Evolutionary conservation across 768 basidiomycete genomes (phyloP), one percentile per base, ranked within the genome.

Genomic region (Pisolithus orientalis): DNA sequence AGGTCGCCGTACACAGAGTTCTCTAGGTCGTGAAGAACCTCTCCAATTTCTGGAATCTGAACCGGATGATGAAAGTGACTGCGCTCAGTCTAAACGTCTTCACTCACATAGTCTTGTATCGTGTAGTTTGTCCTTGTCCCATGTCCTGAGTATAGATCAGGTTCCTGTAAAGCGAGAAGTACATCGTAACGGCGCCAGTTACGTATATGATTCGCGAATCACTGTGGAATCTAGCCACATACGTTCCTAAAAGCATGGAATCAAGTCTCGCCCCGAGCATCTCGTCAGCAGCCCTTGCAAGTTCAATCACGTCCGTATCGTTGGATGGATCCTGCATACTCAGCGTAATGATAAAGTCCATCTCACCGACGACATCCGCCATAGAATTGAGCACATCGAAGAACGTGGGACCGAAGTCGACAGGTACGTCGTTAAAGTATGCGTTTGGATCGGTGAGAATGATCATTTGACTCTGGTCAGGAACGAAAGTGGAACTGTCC

Each of bases 331-430:
- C 53, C 25, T 64, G 59, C 68, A 72, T 71, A 49, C 69, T 69
- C 17, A 72, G 48, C 1, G 69, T 66, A 14, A 72, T 60, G 32
- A 64, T 62, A 52, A 71, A 72, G 55, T 67, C 60, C 68, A 72
- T 70, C 29, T 54, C 51, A 8, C 70, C 71, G n/a, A 69, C 69
- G 24, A 59, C 61, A 45, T 72, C 64, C 17, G 58, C 58, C 69
- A 72, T 69, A n/a, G 53, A 61, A 39, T 70, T 70, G 62, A 74
- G 54, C 32, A 72, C 66, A 44, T 72, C 68, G 39, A 71, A 69
- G 32, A 72, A 53, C 6, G 59, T 53, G 5, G 70, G 70, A 2
- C 70, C 66, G 42, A 70, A 71, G 44, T 70, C 59, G 32, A 66
- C 66, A 3, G 68, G 69, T n/a, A 70, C 62, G 53, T 72, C 66